Evolutionary conservation across 75 land plant species (phyloP).

Genomic region (Ceratopteris richardii): DNA sequence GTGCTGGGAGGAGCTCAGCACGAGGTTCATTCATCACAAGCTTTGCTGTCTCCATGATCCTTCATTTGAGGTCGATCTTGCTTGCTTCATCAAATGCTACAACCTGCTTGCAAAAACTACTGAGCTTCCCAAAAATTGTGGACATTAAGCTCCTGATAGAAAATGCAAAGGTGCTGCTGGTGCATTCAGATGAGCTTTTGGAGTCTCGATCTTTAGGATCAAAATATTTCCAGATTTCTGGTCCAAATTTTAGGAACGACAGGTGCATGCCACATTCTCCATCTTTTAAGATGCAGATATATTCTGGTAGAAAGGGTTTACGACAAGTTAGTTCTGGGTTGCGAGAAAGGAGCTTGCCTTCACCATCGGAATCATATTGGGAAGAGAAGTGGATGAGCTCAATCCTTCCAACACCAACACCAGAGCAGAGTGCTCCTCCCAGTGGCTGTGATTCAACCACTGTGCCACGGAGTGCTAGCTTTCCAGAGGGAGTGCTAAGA

Average conservation of each 20-base stretch:
- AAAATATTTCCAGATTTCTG: background rate
- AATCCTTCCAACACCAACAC: slow-evolving; percentile 37
- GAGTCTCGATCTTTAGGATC: background rate
- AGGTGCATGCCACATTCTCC: background rate
- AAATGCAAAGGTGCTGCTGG: slow-evolving; percentile 64
- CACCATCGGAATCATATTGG: slow-evolving; percentile 74
- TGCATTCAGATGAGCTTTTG: slow-evolving; percentile 35
- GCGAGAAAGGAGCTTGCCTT: slow-evolving; percentile 32
- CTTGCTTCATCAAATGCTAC: slow-evolving; percentile 80
- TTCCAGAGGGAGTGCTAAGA: background rate
- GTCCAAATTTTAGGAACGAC: background rate
- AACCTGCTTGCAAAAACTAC: slow-evolving; percentile 61
- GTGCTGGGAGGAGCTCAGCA: slow-evolving; percentile 23
- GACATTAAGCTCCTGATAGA: slow-evolving; percentile 51
- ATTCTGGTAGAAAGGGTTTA: background rate
- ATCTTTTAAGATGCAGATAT: slow-evolving; percentile 4
- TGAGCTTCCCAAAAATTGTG: slow-evolving; percentile 57
- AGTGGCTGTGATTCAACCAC: background rate
- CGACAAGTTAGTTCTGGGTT: slow-evolving; percentile 12
- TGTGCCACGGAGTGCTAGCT: background rate
- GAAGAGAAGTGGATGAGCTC: slow-evolving; percentile 77
- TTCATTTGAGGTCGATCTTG: slow-evolving; percentile 59
- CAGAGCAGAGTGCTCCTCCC: background rate
- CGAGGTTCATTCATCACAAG: slow-evolving; percentile 66
- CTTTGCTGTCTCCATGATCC: slow-evolving; percentile 75